A percentile compares a stretch with the other conserved stretches of the same genome.
These are phyloP conservation scores for Plasmopara muralis DNA, from an alignment of 352 stramenopile species.

Conservation along the genomic window DNA sequence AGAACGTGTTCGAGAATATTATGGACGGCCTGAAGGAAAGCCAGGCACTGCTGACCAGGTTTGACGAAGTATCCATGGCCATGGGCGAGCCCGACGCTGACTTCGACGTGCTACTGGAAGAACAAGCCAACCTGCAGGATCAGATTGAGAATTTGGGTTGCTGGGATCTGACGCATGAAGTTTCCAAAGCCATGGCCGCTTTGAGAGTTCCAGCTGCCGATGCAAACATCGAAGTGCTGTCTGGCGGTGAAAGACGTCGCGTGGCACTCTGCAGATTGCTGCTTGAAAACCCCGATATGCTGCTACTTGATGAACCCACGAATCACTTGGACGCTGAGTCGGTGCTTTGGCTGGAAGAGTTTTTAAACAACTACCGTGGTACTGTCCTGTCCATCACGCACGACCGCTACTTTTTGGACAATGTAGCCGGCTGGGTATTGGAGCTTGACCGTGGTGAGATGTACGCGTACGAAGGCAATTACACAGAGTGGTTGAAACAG, in stretches of 20 bases:
- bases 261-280: conserved; percentile 94
- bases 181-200: conserved; percentile 79
- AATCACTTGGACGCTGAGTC: conserved; percentile 98
- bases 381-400: conserved; percentile 98
- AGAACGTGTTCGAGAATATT: conserved; percentile 89
- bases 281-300: conserved; percentile 94
- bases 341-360: conserved; percentile 97
- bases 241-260: conserved; percentile 91
- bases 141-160: conserved; percentile 80
- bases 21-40: conserved; percentile 84
- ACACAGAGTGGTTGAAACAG: conserved; percentile 94
- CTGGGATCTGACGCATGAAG: conserved; percentile 77
- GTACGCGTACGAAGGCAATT: conserved; percentile 98
- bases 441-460: conserved; percentile 95
- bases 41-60: conserved; percentile 65
- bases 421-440: conserved; percentile 96
- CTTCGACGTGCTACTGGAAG: conserved; percentile 77
- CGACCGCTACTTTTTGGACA: conserved; percentile 98
- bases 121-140: conserved; percentile 83
- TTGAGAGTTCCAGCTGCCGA: conserved; percentile 64
- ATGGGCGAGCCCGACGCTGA: conserved; percentile 89
- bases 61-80: conserved; percentile 82
- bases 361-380: conserved; percentile 92
- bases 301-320: conserved; percentile 96
- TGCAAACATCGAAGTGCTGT: conserved; percentile 71